Base-by-base conservation (phyloP, 768 basidiomycete genomes). In the Amanita molliuscula region DNA sequence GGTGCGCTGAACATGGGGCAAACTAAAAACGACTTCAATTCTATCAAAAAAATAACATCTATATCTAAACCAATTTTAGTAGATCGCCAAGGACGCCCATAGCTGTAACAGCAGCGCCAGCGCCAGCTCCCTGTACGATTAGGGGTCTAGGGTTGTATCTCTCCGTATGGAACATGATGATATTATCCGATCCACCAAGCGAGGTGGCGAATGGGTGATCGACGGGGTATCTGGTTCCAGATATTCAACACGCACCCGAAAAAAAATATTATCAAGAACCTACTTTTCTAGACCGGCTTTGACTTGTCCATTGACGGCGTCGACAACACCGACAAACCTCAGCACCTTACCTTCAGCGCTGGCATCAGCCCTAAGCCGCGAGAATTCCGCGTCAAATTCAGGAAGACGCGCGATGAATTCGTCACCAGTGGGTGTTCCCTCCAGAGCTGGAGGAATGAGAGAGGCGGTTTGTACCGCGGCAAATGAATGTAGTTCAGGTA, bases 51-150 rank as follows among this genome's bases (percentile, higher is more conserved):
- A 26, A n/a, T n/a, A n/a, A n/a, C n/a, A n/a, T n/a, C n/a, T n/a
- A n/a, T 47, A 37, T 41, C 26, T 7, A 75, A 1, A 61, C 61
- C 26, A 78, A 59, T 61, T 77, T 87, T 61, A 97, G 65, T 47
- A 94, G 66, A 61, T 98, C 95, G 42, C 87, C 82, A 56, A 95
- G 74, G 13, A 97, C 93, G 6, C 96, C 96, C 91, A 98, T 98
- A 0, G 96, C 96, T 28, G 96, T 99, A 11, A 98, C 95, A 21
- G 87, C 92, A 1, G 92, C 92, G n/a, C 96, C 96, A 0, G 96
- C 96, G 2, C 96, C 96, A 0, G 94, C 84, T 44, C 96, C 96
- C 60, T 97, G 95, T 29, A 99, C 76, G 53, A 98, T 89, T 50
- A 99, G 70, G 1, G 96, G 95, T 36, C 92, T 70, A 6, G 83